Evolutionary conservation across 1,139 yeast genomes (phyloP).

Genomic region (Starmera stellimalicola): DNA sequence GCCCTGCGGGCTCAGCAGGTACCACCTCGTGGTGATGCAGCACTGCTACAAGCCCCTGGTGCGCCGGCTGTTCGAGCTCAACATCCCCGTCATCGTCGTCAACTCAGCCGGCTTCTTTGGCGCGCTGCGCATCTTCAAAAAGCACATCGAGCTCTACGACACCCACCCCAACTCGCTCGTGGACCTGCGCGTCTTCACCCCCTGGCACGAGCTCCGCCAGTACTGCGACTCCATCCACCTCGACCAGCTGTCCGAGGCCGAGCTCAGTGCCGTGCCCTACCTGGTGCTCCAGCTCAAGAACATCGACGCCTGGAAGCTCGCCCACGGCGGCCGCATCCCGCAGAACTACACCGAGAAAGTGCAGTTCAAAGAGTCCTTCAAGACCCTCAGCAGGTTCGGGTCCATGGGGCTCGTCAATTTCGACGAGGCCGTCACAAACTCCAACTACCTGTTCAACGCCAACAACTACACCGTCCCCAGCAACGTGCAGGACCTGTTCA

Average conservation of each 20-base stretch:
- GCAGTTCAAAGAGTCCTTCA: slow-evolving; percentile 32
- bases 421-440: slow-evolving; percentile 56
- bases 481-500: slow-evolving; percentile 25
- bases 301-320: slow-evolving; percentile 33
- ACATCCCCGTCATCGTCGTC: slow-evolving; percentile 46
- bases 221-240: slow-evolving; percentile 46
- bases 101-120: slow-evolving; percentile 63
- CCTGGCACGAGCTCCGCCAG: slow-evolving; percentile 65
- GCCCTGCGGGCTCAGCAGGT: too few relatives aligned
- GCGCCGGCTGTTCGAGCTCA: slow-evolving; percentile 31
- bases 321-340: slow-evolving; percentile 32
- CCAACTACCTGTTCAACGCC: slow-evolving; percentile 37
- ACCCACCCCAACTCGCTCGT: slow-evolving; percentile 60
- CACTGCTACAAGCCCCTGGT: slow-evolving; percentile 20
- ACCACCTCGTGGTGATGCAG: slow-evolving; percentile 35
- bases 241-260: slow-evolving; percentile 35
- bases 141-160: slow-evolving; percentile 57
- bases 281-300: slow-evolving; percentile 56
- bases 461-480: slow-evolving; percentile 17
- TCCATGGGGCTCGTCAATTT: slow-evolving; percentile 48
- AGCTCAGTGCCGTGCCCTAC: slow-evolving; percentile 68
- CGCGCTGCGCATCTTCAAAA: slow-evolving; percentile 39
- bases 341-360: slow-evolving; percentile 36
- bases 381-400: slow-evolving; percentile 27
- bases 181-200: slow-evolving; percentile 61